phyloP scores from a whole-genome alignment of 1,139 yeast genomes.

The Scheffersomyces parashehatae region DNA sequence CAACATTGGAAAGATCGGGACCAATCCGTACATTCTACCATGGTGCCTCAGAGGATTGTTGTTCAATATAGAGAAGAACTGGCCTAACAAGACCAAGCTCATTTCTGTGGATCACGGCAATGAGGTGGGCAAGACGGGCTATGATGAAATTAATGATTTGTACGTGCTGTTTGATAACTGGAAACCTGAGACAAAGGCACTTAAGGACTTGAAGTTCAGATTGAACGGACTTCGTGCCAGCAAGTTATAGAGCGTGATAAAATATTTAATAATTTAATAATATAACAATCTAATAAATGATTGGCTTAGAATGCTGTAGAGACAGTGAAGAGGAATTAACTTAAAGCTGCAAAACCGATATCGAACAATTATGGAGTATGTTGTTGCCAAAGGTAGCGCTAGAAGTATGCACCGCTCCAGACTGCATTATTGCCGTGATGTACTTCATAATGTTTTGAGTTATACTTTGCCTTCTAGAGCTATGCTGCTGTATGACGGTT shows the following conservation, averaged over 20 bases:
- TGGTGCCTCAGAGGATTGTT: conserved; percentile 89
- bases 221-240: conserved; percentile 69
- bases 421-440: no score
- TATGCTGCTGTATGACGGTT: no score
- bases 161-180: conserved; percentile 75
- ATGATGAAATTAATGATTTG: conserved; percentile 58
- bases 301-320: neutral
- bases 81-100: conserved; percentile 38
- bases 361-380: conserved; percentile 1
- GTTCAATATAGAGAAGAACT: conserved; percentile 59
- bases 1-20: conserved; percentile 59
- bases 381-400: neutral
- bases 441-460: no score
- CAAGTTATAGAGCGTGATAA: conserved; percentile 24
- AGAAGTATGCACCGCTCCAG: no score
- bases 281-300: neutral
- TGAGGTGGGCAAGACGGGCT: conserved; percentile 36
- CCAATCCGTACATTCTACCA: conserved; percentile 83
- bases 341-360: neutral
- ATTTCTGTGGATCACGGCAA: conserved; percentile 27
- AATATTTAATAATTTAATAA: neutral
- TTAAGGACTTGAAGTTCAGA: conserved; percentile 82
- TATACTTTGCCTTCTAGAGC: no score
- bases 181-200: conserved; percentile 79
- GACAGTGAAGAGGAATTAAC: neutral